Base-by-base conservation (phyloP, 2,329 filamentous ascomycete species). In the Aspergillus fischeri region DNA sequence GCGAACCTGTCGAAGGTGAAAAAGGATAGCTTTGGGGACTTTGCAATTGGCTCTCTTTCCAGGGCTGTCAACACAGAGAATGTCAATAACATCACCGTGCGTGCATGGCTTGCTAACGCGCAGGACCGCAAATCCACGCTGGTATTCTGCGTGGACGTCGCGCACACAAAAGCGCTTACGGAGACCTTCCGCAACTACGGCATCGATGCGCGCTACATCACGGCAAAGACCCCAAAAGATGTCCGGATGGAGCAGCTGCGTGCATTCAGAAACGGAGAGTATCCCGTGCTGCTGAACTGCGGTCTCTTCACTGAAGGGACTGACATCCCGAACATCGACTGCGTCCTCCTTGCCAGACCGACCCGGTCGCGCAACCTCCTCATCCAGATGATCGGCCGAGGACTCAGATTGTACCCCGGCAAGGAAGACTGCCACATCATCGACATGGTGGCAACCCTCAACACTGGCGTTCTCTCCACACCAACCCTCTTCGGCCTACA, bases 281-380 rank as follows among this genome's bases (percentile, higher is more conserved):
- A 90, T 61, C 91, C 91, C 0, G 91, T 99, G 1, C 81, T 99
- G 14, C 77, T 99, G 52, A 99, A 99, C 71, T 97, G 94, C 69
- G 92, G 92, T 8, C 90, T 99, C 44, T 97, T 96, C 68, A 97
- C 93, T 0, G 94, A 99, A 77, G 94, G 94, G 2, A 99, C 94
- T 0, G 94, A 99, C 68, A 96, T 99, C 32, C 94, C 95, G 5
- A 97, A 96, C 70, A 90, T 99, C 63, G 94, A 99, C 76, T 97
- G 94, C 69, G 85, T 99, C 25, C 71, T 99, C 8, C 81, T 99
- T 8, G 92, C 89, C 3, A 81, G 94, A 25, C 94, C 94, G 0
- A 99, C 94, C 1, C 87, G 88, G 64, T 97, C 94, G 17, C 86
- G 90, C n/a, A 97, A 97, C 65, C 78, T 99, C 2, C 83, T 99